Percentiles rank a stretch among this genome's conserved stretches.
Evolutionary conservation across 2,329 filamentous ascomycete genomes (phyloP).

Genomic region (Pseudopithomyces maydicus): DNA sequence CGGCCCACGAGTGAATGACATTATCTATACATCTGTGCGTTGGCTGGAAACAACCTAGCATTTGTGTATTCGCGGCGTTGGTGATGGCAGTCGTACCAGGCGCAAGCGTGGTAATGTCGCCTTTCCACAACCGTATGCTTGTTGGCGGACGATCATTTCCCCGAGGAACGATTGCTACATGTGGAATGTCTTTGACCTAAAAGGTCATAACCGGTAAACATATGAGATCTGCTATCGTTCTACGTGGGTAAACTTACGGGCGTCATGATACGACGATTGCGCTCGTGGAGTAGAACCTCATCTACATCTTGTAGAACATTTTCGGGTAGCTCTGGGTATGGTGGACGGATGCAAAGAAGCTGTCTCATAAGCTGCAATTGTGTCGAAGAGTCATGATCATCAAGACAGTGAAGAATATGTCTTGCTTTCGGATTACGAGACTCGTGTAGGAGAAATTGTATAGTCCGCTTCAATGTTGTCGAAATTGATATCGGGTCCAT

Average conservation of each 20-base stretch:
- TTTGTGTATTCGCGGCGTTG: slow-evolving; percentile 42
- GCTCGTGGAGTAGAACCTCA: slow-evolving; percentile 15
- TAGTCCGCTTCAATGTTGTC: not conserved
- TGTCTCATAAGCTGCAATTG: slow-evolving; percentile 24
- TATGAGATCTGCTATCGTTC: not conserved
- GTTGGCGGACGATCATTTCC: not conserved
- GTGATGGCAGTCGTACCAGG: slow-evolving; percentile 39
- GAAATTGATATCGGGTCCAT: not conserved
- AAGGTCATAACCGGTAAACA: not conserved
- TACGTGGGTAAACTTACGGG: slow-evolving; percentile 10
- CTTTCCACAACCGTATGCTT: slow-evolving; percentile 36
- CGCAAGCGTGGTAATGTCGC: slow-evolving; percentile 41
- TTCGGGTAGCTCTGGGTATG: slow-evolving; percentile 20
- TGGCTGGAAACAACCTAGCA: slow-evolving; percentile 45
- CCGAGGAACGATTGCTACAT: not conserved
- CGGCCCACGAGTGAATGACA: slow-evolving; percentile 40
- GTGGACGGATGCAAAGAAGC: slow-evolving; percentile 33
- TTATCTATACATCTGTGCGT: slow-evolving; percentile 45
- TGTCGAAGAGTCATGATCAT: slow-evolving; percentile 17
- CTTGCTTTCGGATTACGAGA: slow-evolving; percentile 13
- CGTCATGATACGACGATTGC: slow-evolving; percentile 19
- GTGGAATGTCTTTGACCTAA: not conserved
- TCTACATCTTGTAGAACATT: slow-evolving; percentile 22
- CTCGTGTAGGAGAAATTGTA: slow-evolving; percentile 15
- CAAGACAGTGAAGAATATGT: slow-evolving; percentile 17